Base-by-base conservation (phyloP, 2,329 filamentous ascomycete genomes). In the Alternaria metachromatica region DNA sequence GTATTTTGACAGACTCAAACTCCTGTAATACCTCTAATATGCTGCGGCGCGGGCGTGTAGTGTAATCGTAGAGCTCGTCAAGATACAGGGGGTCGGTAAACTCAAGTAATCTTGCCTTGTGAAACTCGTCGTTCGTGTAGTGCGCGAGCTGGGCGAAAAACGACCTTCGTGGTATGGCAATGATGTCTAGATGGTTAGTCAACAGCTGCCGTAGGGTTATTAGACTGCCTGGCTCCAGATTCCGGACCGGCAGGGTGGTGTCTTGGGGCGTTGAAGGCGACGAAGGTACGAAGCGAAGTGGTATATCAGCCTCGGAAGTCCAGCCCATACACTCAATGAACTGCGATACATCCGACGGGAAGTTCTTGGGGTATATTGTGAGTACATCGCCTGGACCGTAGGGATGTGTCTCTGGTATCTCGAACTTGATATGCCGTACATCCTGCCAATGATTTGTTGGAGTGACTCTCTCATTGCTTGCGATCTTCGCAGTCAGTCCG, bases 61-160 rank as follows among this genome's bases (percentile, higher is more conserved):
- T 96, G 77, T 99, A 99, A 81, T 99, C 95, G 82, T 93, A 98
- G 60, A 97, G 90, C 72, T 99, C 96, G 71, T 98, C 94, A 6
- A 95, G 88, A 72, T 90, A 92, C 49, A 91, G 87, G 0, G 93
- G 89, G 72, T 91, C 87, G 2, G 89, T 90, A 72, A 99, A 96
- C 76, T 99, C 96, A 9, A 91, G 80, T 0, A 99, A 87, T 2
- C 95, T 89, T 65, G 96, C 91, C 71, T 88, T 89, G 73, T 99
- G 95, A 72, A 89, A 88, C 3, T 83, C 78, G 72, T 96, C 87
- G 0, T 83, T 81, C 2, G 93, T 92, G 73, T 94, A 94, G 76
- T 93, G 89, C 0, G 91, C 88, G 59, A 97, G 88, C 20, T 89
- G 86, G 12, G 90, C 86, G 75, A 99, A 93, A 82, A 99, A 97